Conservation (phyloP, 1,284 basidiomycete genomes). For the Paramarasmius palmivorus region DNA sequence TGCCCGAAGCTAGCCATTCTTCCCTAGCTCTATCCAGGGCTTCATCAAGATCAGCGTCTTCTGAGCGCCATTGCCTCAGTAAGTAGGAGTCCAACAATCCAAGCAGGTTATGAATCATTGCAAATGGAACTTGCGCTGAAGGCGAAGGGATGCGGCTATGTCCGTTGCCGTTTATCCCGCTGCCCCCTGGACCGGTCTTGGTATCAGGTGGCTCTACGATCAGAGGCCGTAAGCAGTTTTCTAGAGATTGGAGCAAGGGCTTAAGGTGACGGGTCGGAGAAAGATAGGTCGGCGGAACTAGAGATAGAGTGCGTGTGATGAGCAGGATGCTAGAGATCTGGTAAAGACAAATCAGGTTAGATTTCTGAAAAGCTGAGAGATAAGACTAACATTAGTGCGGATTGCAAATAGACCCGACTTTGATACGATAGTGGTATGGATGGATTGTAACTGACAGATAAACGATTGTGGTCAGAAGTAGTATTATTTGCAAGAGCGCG, state of each 20-base stretch:
- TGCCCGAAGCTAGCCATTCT: constrained; percentile 41
- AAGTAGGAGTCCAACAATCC: constrained; percentile 63
- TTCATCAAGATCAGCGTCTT: constrained; percentile 25
- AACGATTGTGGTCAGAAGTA: background rate
- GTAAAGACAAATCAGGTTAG: constrained; percentile 15
- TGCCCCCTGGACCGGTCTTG: background rate
- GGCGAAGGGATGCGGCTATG: background rate
- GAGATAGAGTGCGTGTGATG: constrained; percentile 43
- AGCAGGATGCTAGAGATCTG: constrained; percentile 61
- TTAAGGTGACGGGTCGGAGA: constrained; percentile 7
- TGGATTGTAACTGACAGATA: constrained; percentile 37
- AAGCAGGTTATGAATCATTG: constrained; percentile 56
- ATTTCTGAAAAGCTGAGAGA: constrained; percentile 7
- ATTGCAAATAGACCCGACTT: constrained; percentile 46
- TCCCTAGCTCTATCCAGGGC: constrained; percentile 35
- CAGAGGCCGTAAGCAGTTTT: constrained; percentile 31
- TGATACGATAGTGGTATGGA: constrained; percentile 46
- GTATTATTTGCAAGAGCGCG: background rate
- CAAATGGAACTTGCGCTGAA: constrained; percentile 27
- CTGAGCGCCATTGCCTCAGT: constrained; percentile 50
- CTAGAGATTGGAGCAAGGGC: constrained; percentile 37
- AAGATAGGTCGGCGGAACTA: constrained; percentile 36
- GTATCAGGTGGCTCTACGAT: background rate
- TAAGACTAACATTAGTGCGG: constrained; percentile 32
- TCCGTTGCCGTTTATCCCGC: background rate